Conservation (phyloP, 805 yeast genomes). For the Deakozyma indianensis region DNA sequence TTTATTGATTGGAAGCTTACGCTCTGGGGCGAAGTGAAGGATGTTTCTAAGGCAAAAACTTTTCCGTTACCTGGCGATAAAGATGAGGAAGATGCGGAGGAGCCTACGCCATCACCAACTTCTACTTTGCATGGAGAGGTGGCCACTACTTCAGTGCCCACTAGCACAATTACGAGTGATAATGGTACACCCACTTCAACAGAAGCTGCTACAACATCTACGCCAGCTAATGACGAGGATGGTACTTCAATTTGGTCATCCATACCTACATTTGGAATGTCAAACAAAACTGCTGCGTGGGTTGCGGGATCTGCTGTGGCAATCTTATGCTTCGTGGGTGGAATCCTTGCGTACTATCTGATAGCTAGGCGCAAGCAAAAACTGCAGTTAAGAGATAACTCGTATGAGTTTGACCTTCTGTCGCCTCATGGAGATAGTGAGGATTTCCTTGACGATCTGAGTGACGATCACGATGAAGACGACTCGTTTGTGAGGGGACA, state of each 20-base stretch:
- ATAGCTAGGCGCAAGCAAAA: not conserved
- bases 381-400: not conserved
- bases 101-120: not conserved
- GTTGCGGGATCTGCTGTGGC: not conserved
- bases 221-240: not conserved
- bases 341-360: not conserved
- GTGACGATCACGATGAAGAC: not conserved
- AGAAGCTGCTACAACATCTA: not conserved
- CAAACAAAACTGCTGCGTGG: not conserved
- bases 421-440: not conserved
- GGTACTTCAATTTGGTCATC: not conserved
- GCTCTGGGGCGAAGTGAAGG: constrained; percentile 68
- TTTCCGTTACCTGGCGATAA: constrained; percentile 14
- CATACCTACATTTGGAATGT: not conserved
- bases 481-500: not conserved
- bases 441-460: not conserved
- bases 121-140: no score
- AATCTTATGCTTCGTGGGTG: not conserved
- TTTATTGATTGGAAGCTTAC: constrained; percentile 63
- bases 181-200: not conserved
- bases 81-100: not conserved
- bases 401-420: not conserved
- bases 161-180: not conserved
- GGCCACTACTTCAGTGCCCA: not conserved
- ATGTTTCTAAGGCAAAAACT: constrained; percentile 44